Evolutionary conservation across 2,329 filamentous ascomycete genomes (phyloP).

Genomic region (Alternaria tenuissima): DNA sequence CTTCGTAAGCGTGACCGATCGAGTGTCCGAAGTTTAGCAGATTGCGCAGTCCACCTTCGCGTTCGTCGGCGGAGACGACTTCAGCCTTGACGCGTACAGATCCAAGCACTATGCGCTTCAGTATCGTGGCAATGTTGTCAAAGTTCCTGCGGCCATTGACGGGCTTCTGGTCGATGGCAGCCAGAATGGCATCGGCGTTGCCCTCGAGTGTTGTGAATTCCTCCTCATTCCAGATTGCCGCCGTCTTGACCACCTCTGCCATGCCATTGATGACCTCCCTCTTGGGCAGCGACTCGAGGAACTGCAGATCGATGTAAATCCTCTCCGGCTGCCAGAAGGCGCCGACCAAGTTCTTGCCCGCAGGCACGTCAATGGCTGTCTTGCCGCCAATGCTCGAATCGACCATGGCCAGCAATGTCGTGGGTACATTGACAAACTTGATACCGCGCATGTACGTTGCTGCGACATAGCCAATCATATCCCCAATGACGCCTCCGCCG

Average conservation of each 20-base stretch:
- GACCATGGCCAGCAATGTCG: slow-evolving; percentile 94
- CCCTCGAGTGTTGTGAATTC: slow-evolving; percentile 87
- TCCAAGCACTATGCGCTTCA: slow-evolving; percentile 76
- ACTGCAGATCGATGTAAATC: slow-evolving; percentile 93
- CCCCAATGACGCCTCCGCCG: slow-evolving; percentile 95
- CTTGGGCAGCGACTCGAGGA: slow-evolving; percentile 87
- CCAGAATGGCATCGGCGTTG: slow-evolving; percentile 79
- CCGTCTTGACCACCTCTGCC: slow-evolving; percentile 98
- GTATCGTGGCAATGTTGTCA: slow-evolving; percentile 66
- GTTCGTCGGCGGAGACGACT: slow-evolving; percentile 93
- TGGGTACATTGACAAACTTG: slow-evolving; percentile 95
- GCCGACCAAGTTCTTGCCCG: slow-evolving; percentile 95
- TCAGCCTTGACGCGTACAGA: slow-evolving; percentile 93
- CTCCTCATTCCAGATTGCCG: slow-evolving; percentile 90
- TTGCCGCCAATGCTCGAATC: slow-evolving; percentile 98
- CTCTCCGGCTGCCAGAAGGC: slow-evolving; percentile 95
- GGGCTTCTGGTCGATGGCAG: slow-evolving; percentile 70
- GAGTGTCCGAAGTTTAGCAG: slow-evolving; percentile 98
- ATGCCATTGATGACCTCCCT: slow-evolving; percentile 98
- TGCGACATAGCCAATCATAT: slow-evolving; percentile 97
- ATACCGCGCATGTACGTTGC: slow-evolving; percentile 99
- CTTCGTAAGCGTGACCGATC: slow-evolving; percentile 96
- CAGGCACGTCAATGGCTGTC: slow-evolving; percentile 94
- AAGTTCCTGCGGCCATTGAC: slow-evolving; percentile 68
- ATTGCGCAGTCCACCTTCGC: slow-evolving; percentile 92